Conservation (phyloP, 2,329 filamentous ascomycete species). For the Alternaria solani region DNA sequence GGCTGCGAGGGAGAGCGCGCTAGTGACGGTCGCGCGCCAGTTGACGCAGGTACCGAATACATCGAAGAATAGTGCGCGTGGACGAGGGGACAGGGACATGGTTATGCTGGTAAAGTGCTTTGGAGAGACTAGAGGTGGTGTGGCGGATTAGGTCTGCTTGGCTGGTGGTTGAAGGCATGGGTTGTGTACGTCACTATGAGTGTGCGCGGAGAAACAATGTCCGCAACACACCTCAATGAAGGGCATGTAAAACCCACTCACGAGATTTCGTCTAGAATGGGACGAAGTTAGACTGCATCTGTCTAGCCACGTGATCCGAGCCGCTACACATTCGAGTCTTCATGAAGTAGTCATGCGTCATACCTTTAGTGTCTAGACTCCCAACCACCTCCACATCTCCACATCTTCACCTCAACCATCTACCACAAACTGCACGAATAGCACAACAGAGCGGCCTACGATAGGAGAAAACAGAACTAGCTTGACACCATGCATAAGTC, state of each 20-base stretch:
- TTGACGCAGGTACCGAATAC: slow-evolving; percentile 83
- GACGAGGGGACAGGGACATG: slow-evolving; percentile 39
- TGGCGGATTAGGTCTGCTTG: neutral
- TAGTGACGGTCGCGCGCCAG: slow-evolving; percentile 74
- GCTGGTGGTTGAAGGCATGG: no score
- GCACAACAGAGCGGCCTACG: neutral
- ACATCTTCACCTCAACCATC: neutral
- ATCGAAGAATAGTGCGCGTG: slow-evolving; percentile 74
- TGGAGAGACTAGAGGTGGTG: neutral
- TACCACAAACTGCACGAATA: neutral
- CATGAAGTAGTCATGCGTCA: neutral
- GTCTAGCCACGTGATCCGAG: no score
- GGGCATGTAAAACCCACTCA: no score
- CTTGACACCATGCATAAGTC: neutral
- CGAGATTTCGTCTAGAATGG: no score
- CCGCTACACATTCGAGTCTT: no score
- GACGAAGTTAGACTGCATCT: no score
- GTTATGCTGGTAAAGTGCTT: slow-evolving; percentile 10
- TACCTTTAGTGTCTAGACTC: neutral
- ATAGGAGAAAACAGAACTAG: neutral
- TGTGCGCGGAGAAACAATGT: no score
- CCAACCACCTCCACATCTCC: neutral
- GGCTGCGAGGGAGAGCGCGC: slow-evolving; percentile 64
- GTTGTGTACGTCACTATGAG: no score
- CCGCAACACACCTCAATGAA: no score